Evolutionary conservation across 495 filamentous ascomycete genomes (phyloP), one percentile per base, ranked within the genome.

Genomic region (Cryomyces antarcticus): DNA sequence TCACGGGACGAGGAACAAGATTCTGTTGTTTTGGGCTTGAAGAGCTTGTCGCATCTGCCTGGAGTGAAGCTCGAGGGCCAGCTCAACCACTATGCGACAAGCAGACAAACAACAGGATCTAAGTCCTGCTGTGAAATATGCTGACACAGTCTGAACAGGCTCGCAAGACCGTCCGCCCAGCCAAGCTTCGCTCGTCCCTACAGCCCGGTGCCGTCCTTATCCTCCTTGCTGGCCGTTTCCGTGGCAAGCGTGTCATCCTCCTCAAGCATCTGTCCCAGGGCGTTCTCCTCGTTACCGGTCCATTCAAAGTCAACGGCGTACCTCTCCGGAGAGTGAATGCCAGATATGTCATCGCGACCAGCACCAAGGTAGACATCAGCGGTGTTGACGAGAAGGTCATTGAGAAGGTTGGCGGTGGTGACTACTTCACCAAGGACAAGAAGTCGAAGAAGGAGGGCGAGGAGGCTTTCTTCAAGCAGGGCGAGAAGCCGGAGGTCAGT

Each of bases 241-340:
- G 92, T 57, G 92, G 92, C 72, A 96, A 95, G 82, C 92, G 92
- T 62, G 92, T 99, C 58, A 71, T 99, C 60, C 86, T 94, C 64
- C 82, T 99, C 63, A 96, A 95, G 75, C 71, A 78, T 68, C 85
- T 99, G 60, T 68, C 79, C 57, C 81, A 94, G 70, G 92, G 92
- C 66, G 82, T 95, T 49, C 85, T 99, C 60, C 84, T 99, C 58
- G 82, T 99, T 52, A 99, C 92, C 58, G 92, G 92, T 53, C 92
- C 92, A 59, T 99, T 95, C 80, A 96, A 93, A 79, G 78, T 96
- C 72, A 99, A 99, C 70, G 92, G 92, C 67, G 92, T 99, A 48
- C 92, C 92, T 49, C 80, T 99, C 57, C 78, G 92, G 63, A 76
- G 92, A 66, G 89, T 99, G 58, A 99, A 99, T 71, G 68, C 88